Evolutionary conservation across 179 eudicot genomes (phyloP).

Genomic region (Nepenthes alata): DNA sequence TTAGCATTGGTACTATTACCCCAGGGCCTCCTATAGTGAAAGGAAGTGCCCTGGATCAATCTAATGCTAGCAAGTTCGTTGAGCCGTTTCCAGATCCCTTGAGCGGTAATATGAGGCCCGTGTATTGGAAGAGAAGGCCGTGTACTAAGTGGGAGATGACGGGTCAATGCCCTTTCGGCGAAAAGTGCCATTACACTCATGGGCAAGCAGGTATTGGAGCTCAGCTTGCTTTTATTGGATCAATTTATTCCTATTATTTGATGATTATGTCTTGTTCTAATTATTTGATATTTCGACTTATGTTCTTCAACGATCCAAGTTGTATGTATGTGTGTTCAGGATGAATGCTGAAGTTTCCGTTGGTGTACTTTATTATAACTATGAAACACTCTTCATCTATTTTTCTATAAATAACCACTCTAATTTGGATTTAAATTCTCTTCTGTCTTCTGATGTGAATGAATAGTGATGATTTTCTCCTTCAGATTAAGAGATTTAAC

Average conservation of each 20-base stretch:
- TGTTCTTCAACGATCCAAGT: too few species aligned
- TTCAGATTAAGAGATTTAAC: too few species aligned
- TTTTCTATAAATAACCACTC: too few species aligned
- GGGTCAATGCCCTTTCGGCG: conserved; percentile 11
- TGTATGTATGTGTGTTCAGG: too few species aligned
- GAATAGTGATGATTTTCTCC: too few species aligned
- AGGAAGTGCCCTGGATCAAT: conserved; percentile 23
- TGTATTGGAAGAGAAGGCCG: conserved; percentile 51
- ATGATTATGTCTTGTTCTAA: neutral
- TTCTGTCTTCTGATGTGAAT: too few species aligned
- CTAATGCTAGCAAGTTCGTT: conserved; percentile 18
- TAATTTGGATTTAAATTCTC: too few species aligned
- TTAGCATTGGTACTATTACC: conserved; percentile 39
- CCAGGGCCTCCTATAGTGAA: conserved; percentile 23
- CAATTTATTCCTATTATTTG: neutral
- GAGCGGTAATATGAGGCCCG: conserved; percentile 6
- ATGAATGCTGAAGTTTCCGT: too few species aligned
- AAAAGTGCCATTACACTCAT: conserved; percentile 15
- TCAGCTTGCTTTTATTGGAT: neutral
- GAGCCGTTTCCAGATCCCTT: neutral
- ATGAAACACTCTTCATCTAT: too few species aligned
- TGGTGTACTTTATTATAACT: too few species aligned
- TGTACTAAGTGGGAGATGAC: conserved; percentile 19
- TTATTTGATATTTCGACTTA: neutral
- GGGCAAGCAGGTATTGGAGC: conserved; percentile 4